These are phyloP conservation scores for Fusarium continuum DNA, from an alignment of 2,329 filamentous ascomycete genomes.

Conservation along the genomic window DNA sequence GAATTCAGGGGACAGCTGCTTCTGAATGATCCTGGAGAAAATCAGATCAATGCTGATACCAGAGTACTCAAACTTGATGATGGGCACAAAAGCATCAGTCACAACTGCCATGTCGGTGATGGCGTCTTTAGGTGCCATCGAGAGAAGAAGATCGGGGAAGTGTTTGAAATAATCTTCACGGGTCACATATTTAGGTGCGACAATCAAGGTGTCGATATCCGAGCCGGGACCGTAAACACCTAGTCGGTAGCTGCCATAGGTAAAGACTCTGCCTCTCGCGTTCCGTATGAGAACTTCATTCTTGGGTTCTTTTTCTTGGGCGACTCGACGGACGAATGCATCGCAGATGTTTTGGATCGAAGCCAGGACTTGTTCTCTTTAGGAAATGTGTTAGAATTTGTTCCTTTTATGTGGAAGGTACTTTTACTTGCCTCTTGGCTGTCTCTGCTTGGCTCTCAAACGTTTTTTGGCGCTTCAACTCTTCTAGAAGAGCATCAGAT, in stretches of 20 bases:
- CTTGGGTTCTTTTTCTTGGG: constrained; percentile 74
- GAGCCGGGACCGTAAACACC: constrained; percentile 95
- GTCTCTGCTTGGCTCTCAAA: constrained; percentile 88
- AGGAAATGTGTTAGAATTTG: constrained; percentile 12
- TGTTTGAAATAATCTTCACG: constrained; percentile 91
- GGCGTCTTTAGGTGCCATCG: constrained; percentile 79
- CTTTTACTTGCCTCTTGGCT: constrained; percentile 72
- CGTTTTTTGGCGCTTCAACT: constrained; percentile 88
- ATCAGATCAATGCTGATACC: constrained; percentile 96
- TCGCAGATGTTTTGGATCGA: constrained; percentile 82
- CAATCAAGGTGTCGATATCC: constrained; percentile 96
- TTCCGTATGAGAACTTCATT: constrained; percentile 81
- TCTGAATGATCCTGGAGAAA: constrained; percentile 78
- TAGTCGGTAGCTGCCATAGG: constrained; percentile 93
- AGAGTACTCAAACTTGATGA: constrained; percentile 94
- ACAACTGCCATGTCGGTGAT: constrained; percentile 88
- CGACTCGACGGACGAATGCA: constrained; percentile 87
- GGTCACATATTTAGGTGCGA: constrained; percentile 87
- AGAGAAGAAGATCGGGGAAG: constrained; percentile 81
- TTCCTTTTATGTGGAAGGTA: neutral
- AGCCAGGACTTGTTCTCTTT: constrained; percentile 67
- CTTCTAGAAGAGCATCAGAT: constrained; percentile 81
- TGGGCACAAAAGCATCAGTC: constrained; percentile 90
- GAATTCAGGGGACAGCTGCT: constrained; percentile 72
- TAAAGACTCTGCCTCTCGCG: constrained; percentile 92